Evolutionary conservation across 352 stramenopile genomes (phyloP), one percentile per base, ranked within the genome.

Genomic region (Phytophthora foliorum): DNA sequence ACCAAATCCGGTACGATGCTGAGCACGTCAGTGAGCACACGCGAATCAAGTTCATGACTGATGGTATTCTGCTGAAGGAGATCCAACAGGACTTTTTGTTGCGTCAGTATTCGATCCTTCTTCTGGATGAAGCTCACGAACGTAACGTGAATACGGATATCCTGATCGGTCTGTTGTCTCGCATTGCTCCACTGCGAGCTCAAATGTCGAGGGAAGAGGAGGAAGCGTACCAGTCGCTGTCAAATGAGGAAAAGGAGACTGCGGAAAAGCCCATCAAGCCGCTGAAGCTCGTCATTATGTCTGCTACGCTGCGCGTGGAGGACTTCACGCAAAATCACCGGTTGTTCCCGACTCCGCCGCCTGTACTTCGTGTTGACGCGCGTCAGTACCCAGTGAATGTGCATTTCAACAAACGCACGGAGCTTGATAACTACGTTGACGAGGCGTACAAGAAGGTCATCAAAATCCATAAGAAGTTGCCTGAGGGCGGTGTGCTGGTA

Each of bases 41-140:
- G 16, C 85, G 89, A 8, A 86, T 99, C 52, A 99, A 99, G 77
- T 99, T 99, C 74, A 99, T 99, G 97, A 99, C 98, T 6, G 98
- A 99, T 72, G 98, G 98, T 65, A 99, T 99, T 62, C 74, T 99
- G 38, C 81, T 99, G n/a, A 95, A 98, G 73, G 98, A 99, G 75
- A 98, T 98, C 66, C 91, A 98, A 70, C 81, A 92, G 48, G 86
- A 95, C 51, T 93, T 94, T 45, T 62, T 94, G 31, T 57, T 95
- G 46, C 79, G 81, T 29, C 76, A 89, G 29, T 95, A 95, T 70
- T 94, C 88, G 49, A 89, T 95, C 57, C 57, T 94, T 17, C 66
- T 95, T 34, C 59, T 99, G 34, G 97, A 99, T 81, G 98, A 99
- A 71, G 97, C 96, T 14, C 97, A 99, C 77, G 97, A 99, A 72